Evolutionary conservation across 352 stramenopile species (phyloP), one percentile per base, ranked within the genome.

Genomic region (Phytophthora idaei): DNA sequence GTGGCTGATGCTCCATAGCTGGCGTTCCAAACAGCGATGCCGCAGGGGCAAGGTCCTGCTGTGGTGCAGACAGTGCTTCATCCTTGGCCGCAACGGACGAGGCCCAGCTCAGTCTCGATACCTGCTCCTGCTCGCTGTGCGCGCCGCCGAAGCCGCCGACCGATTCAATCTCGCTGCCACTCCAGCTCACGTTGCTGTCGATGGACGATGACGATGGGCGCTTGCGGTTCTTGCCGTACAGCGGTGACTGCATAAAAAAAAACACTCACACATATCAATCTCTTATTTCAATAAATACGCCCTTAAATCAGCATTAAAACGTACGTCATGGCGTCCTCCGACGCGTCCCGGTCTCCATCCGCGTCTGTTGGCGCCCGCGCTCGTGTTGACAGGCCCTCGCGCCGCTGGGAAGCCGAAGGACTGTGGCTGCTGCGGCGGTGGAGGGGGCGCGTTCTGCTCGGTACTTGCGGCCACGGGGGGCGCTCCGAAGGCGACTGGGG

Each of bases 131-230:
- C 5, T 67, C 67, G 11, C 27, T 55, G 17, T 50, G 34, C 14
- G 48, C 29, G 29, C 63, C 49, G 7, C 48, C 54, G 6, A 42
- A 55, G 10, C 61, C 62, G 1, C 69, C 53, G 2, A 76, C 37
- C 8, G 68, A 67, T 47, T 77, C 68, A 36, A 72, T 73, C 21
- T 76, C 71, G 31, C 68, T 76, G n/a, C 67, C 69, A 49, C 57
- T 77, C 64, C 64, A 77, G 64, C 74, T 82, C 39, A 78, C 59
- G 49, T 77, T 79, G 17, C 71, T 78, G 52, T 78, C 71, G 1
- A 78, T 78, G 29, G 71, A 78, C 5, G 70, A 69, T 4, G 65
- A 77, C 31, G 68, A 66, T 45, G 73, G 71, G 17, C 74, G 71
- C 52, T 82, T 82, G 34, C 71, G 71, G 39, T 77, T 55, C 28